Evolutionary conservation across 2,329 filamentous ascomycete species (phyloP).

Genomic region (Ascosphaera pollenicola): DNA sequence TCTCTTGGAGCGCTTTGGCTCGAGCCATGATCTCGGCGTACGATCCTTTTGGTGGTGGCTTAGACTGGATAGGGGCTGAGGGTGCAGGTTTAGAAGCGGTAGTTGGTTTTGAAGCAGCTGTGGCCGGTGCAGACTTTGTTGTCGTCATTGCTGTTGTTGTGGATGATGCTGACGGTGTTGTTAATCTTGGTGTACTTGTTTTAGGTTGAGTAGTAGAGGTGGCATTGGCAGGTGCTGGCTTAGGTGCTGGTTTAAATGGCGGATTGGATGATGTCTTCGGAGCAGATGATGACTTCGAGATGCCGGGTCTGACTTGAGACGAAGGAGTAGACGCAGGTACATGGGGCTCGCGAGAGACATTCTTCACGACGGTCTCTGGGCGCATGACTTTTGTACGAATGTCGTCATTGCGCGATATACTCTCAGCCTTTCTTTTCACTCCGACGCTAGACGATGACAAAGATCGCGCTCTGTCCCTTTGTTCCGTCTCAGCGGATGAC

Average conservation of each 20-base stretch:
- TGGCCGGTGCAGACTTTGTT: not conserved
- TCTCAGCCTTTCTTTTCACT: too few relatives aligned
- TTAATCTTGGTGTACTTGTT: too few relatives aligned
- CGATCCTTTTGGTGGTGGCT: slow-evolving; percentile 32
- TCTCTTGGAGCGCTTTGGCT: slow-evolving; percentile 31
- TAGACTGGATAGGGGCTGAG: slow-evolving; percentile 8
- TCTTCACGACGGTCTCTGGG: too few relatives aligned
- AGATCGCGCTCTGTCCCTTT: too few relatives aligned
- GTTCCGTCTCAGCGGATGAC: too few relatives aligned
- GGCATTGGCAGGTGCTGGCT: slow-evolving; percentile 1
- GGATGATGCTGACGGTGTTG: slow-evolving; percentile 7
- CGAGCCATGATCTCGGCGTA: slow-evolving; percentile 37
- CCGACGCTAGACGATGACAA: too few relatives aligned
- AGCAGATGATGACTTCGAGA: too few relatives aligned
- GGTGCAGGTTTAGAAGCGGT: slow-evolving; percentile 5
- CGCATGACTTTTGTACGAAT: too few relatives aligned
- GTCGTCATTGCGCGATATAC: too few relatives aligned
- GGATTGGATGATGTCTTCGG: not conserved
- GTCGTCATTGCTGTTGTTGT: slow-evolving; percentile 7
- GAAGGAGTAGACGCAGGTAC: too few relatives aligned
- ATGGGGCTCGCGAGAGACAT: too few relatives aligned
- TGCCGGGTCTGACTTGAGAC: too few relatives aligned
- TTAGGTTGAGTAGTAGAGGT: slow-evolving; percentile 2
- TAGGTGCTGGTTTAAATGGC: not conserved
- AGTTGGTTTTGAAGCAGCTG: slow-evolving; percentile 6